Conservation (phyloP, 1,139 yeast genomes). For the Yarrowia galli region DNA sequence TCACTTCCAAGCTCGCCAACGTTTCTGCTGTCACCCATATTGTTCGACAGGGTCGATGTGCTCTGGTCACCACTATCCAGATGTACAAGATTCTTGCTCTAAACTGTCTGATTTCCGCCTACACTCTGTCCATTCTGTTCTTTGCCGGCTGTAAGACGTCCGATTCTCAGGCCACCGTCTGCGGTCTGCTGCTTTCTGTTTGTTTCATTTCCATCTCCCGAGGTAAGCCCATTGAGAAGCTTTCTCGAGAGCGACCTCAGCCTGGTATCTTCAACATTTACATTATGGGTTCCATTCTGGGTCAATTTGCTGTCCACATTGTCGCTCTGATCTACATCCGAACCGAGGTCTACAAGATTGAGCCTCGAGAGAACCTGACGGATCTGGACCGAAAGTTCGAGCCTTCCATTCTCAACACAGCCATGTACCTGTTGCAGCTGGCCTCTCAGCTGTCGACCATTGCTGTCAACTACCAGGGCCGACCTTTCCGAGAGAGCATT, state of each 20-base stretch:
- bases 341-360: slow-evolving; percentile 79
- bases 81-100: slow-evolving; percentile 98
- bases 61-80: slow-evolving; percentile 95
- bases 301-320: slow-evolving; percentile 95
- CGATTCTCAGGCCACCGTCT: slow-evolving; percentile 94
- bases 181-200: slow-evolving; percentile 88
- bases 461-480: slow-evolving; percentile 97
- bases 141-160: slow-evolving; percentile 98
- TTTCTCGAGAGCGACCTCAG: slow-evolving; percentile 95
- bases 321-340: slow-evolving; percentile 82
- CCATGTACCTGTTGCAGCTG: slow-evolving; percentile 90
- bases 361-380: slow-evolving; percentile 87
- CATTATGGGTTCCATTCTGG: slow-evolving; percentile 96
- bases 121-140: slow-evolving; percentile 90
- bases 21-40: slow-evolving; percentile 93
- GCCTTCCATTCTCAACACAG: slow-evolving; percentile 94
- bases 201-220: slow-evolving; percentile 96
- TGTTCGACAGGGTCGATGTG: slow-evolving; percentile 98
- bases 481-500: slow-evolving; percentile 93
- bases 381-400: slow-evolving; percentile 88
- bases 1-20: slow-evolving; percentile 90
- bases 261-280: slow-evolving; percentile 94
- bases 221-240: slow-evolving; percentile 87
- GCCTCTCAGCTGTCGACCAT: slow-evolving; percentile 98
- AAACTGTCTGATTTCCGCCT: slow-evolving; percentile 96